phyloP scores from a whole-genome alignment of 2,329 filamentous ascomycete genomes.

The Neurospora sp. region DNA sequence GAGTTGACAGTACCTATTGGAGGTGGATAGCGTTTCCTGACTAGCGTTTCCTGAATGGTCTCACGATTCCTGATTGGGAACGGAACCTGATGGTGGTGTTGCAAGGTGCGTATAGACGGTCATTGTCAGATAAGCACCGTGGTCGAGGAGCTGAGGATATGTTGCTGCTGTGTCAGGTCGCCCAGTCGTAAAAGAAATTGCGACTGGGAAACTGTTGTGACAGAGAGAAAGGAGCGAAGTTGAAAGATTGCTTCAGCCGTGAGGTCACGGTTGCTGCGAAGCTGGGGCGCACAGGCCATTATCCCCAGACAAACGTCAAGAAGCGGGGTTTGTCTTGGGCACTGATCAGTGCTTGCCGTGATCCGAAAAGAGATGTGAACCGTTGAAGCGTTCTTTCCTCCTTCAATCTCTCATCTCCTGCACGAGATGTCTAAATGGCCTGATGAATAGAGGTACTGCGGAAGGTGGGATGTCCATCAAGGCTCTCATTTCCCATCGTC shows the following conservation, averaged over 20 bases:
- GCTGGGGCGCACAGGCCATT: neutral
- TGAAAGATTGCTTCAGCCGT: neutral
- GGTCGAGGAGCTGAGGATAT: neutral
- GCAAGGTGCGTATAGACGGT: neutral
- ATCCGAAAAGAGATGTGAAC: too few species aligned
- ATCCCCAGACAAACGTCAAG: neutral
- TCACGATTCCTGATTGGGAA: neutral
- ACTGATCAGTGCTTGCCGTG: neutral
- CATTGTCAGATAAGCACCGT: neutral
- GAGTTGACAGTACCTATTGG: neutral
- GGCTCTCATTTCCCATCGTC: neutral
- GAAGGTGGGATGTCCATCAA: neutral
- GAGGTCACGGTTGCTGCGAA: neutral
- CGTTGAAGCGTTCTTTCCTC: neutral
- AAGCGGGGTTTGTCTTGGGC: too few species aligned
- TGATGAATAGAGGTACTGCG: neutral
- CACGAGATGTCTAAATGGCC: neutral
- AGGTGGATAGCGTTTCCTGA: neutral
- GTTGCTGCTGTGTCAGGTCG: neutral
- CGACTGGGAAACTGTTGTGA: neutral
- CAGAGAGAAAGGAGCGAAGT: neutral
- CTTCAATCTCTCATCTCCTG: neutral
- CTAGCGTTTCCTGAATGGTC: neutral
- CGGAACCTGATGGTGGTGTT: neutral
- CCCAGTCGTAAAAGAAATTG: neutral